These are phyloP conservation scores for Syzygium oleosum DNA, from an alignment of 345 rosid species.

Conservation along the genomic window DNA sequence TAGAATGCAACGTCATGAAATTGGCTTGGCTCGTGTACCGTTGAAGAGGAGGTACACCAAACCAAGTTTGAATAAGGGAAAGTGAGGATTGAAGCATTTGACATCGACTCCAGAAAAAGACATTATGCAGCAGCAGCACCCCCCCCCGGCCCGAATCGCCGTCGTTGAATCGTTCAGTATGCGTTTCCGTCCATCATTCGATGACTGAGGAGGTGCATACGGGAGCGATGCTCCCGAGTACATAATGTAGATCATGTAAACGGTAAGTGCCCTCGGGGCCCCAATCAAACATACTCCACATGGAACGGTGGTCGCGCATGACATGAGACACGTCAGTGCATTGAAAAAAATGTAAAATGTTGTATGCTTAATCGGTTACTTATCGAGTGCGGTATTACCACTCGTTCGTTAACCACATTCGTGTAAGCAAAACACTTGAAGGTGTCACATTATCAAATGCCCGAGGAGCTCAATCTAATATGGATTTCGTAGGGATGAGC, in stretches of 20 bases:
- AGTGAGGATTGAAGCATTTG: neutral
- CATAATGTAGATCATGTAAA: neutral
- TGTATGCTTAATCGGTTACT: neutral
- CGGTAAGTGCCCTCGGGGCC: neutral
- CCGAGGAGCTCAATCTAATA: neutral
- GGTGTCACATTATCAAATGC: neutral
- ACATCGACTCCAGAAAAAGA: neutral
- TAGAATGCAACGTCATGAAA: neutral
- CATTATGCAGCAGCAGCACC: neutral
- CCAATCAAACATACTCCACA: neutral
- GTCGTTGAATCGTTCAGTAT: rapidly evolving
- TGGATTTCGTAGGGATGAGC: neutral
- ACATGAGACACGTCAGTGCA: neutral
- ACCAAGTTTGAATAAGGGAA: neutral
- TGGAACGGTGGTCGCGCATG: neutral
- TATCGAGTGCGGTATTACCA: neutral
- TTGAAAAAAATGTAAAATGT: neutral
- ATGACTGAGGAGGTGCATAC: neutral
- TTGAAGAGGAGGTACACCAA: neutral
- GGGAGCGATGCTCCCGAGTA: neutral
- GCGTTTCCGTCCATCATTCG: neutral
- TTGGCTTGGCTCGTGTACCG: neutral
- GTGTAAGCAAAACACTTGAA: neutral
- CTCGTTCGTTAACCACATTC: neutral
- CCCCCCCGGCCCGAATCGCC: too few relatives aligned